Conservation (phyloP, 2,329 filamentous ascomycete genomes). For the Penicillium decumbens region DNA sequence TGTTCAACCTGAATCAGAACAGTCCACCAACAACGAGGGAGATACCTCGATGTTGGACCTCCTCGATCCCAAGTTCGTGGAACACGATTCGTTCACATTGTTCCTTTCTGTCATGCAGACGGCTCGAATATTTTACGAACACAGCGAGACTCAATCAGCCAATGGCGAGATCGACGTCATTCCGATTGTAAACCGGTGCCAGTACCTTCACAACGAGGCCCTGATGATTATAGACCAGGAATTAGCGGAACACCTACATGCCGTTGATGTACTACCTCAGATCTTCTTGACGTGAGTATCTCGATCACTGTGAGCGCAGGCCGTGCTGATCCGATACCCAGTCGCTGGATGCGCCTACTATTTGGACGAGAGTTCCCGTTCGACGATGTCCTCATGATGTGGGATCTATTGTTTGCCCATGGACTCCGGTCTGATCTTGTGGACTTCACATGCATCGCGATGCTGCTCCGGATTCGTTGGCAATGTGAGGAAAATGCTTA, state of each 20-base stretch:
- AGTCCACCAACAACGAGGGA: conserved; percentile 16
- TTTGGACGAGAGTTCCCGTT: conserved; percentile 94
- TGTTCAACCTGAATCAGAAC: conserved; percentile 49
- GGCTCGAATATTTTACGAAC: conserved; percentile 81
- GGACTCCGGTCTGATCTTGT: conserved; percentile 75
- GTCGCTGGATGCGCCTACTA: conserved; percentile 86
- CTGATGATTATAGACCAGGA: conserved; percentile 77
- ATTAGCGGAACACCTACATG: conserved; percentile 71
- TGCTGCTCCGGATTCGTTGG: conserved; percentile 90
- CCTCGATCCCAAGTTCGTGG: conserved; percentile 68
- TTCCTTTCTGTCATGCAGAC: conserved; percentile 85
- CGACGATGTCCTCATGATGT: conserved; percentile 73
- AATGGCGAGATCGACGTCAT: conserved; percentile 50
- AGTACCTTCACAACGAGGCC: conserved; percentile 77
- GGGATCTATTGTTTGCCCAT: conserved; percentile 87
- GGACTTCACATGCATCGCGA: conserved; percentile 86
- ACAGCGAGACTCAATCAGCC: conserved; percentile 47
- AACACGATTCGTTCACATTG: conserved; percentile 84
- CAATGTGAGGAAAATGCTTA: conserved; percentile 57
- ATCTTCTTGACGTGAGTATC: conserved; percentile 80
- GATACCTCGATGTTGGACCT: conserved; percentile 59
- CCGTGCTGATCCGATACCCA: conserved; percentile 33
- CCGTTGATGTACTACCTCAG: conserved; percentile 87
- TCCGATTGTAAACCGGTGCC: conserved; percentile 79
- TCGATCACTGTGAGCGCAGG: neutral